Base-by-base conservation (phyloP, 768 basidiomycete species). In the Lactarius indigo region DNA sequence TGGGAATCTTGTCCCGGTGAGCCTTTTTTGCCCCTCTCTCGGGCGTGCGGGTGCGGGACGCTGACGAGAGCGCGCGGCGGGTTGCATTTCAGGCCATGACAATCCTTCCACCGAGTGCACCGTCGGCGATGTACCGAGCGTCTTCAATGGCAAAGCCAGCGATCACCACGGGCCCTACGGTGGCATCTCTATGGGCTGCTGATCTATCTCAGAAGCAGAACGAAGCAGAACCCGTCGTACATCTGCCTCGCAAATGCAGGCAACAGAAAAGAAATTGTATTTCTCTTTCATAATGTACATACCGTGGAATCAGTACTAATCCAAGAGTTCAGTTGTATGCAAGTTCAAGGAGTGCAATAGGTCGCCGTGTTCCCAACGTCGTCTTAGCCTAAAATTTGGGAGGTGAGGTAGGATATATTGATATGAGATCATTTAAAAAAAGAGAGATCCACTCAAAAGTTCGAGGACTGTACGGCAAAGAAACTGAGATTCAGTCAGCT, bases 91-190 rank as follows among this genome's bases (percentile, higher is more conserved):
- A 85, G 85, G 87, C 5, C 82, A 87, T 65, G 88, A 90, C 68
- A 89, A 90, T 71, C 70, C 80, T 9, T 83, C 80, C 66, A 68
- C 50, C 3, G 72, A 79, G 64, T 89, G 88, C 74, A 79, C 74
- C 9, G 79, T 80, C n/a, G 87, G 85, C 1, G 83, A 82, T 60
- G 86, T 87, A 3, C 71, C 79, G 0, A 80, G 79, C 31, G 76
- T 90, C 63, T 80, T 85, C 30, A 75, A 75, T 10, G 78, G 84
- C 3, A 64, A 78, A 54, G 0, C 41, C 41, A 12, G 1, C 9
- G 17, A 71, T 60, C 70, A 69, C 41, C 35, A 50, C 37, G 70
- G 68, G 3, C 70, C 68, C 2, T 71, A 71, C n/a, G 59, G 56
- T 8, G 65, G 63, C 28, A 61, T 69, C 57, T 35, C 39, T 30